phyloP scores from a whole-genome alignment of 805 yeast genomes.

The Myxozyma mucilagina region DNA sequence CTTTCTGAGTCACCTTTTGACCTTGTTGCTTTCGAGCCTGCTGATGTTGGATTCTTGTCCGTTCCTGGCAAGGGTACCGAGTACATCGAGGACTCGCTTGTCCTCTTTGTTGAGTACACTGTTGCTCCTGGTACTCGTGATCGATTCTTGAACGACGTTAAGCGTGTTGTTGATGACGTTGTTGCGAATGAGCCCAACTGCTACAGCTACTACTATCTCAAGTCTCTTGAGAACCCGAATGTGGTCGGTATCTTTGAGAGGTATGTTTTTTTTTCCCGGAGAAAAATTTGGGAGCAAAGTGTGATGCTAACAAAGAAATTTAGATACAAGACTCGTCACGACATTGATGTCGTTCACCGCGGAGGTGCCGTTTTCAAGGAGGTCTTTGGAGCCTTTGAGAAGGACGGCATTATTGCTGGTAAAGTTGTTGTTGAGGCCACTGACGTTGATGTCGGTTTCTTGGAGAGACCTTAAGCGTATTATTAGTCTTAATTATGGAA shows the following conservation, averaged over 20 bases:
- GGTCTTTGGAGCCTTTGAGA: conserved; percentile 15
- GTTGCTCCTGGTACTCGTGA: conserved; percentile 51
- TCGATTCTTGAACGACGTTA: conserved; percentile 76
- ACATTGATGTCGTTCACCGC: conserved; percentile 22
- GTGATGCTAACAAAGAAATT: too few relatives aligned
- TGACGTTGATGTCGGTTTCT: conserved; percentile 26
- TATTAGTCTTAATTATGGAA: not conserved
- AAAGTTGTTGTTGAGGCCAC: not conserved
- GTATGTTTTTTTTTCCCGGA: not conserved
- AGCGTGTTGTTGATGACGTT: conserved; percentile 43
- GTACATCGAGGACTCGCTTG: conserved; percentile 8
- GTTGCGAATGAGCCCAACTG: conserved; percentile 18
- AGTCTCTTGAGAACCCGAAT: conserved; percentile 19
- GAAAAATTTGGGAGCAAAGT: too few relatives aligned
- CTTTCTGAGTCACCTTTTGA: conserved; percentile 6
- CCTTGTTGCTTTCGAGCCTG: conserved; percentile 17
- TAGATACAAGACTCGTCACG: conserved; percentile 21
- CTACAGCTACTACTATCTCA: conserved; percentile 17
- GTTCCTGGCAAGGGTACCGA: conserved; percentile 15
- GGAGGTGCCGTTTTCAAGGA: conserved; percentile 10
- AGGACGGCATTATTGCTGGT: conserved; percentile 2
- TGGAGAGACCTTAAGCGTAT: conserved; percentile 10
- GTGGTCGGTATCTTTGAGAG: conserved; percentile 25
- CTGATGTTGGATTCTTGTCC: conserved; percentile 27
- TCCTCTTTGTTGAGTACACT: conserved; percentile 15